phyloP scores from a whole-genome alignment of 2,329 filamentous ascomycete species.

The Hypoxylon sp. region DNA sequence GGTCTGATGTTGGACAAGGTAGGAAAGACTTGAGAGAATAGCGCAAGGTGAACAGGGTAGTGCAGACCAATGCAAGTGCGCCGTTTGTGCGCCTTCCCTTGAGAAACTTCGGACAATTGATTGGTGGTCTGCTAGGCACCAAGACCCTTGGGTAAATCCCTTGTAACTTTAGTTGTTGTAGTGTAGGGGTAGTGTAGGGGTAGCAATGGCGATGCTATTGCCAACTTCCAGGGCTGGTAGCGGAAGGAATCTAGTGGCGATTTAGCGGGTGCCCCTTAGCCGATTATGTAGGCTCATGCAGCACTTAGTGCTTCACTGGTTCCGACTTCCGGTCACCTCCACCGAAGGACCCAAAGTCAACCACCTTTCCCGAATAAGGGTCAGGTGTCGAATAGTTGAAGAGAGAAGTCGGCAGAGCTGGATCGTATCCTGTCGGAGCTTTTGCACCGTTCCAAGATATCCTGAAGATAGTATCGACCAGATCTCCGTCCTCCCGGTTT shows the following conservation, averaged over 20 bases:
- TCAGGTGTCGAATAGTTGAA: conserved; percentile 36
- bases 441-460: conserved; percentile 42
- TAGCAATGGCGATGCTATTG: conserved; percentile 15
- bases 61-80: conserved; percentile 42
- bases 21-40: conserved; percentile 22
- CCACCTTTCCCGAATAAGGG: conserved; percentile 34
- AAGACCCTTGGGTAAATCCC: conserved; percentile 38
- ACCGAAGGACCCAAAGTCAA: conserved; percentile 30
- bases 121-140: conserved; percentile 37
- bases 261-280: conserved; percentile 36
- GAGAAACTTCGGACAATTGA: conserved; percentile 31
- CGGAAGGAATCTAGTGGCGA: conserved; percentile 19
- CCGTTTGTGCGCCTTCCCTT: conserved; percentile 42
- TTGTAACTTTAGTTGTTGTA: conserved; percentile 23
- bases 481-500: conserved; percentile 25
- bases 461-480: conserved; percentile 32
- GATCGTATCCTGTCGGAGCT: conserved; percentile 43
- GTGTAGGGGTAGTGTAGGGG: conserved; percentile 1
- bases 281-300: conserved; percentile 38
- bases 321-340: conserved; percentile 43
- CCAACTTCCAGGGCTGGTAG: neutral
- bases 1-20: conserved; percentile 32
- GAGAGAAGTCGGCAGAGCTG: conserved; percentile 33
- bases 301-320: conserved; percentile 17
- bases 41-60: conserved; percentile 39